phyloP scores from a whole-genome alignment of 1,284 basidiomycete species.

The Apiotrichum gracile region DNA sequence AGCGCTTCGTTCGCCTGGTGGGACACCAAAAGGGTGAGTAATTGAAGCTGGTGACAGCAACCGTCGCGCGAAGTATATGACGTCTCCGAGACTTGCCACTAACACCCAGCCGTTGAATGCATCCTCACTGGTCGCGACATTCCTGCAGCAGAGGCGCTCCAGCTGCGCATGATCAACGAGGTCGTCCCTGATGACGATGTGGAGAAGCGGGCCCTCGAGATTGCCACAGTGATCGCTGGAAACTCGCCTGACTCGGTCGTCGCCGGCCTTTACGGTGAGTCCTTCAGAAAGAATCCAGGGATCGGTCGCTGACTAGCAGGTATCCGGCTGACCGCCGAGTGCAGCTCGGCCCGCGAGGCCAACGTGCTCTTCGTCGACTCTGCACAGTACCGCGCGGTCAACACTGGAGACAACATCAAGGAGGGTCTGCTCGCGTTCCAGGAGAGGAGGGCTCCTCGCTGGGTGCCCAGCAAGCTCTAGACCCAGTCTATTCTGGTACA shows the following conservation, averaged over 20 bases:
- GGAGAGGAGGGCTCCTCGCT: conserved; percentile 11
- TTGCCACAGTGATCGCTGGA: conserved; percentile 7
- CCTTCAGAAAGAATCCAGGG: neutral
- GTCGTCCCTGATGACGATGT: conserved; percentile 16
- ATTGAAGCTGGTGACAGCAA: no score
- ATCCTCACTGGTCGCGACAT: conserved; percentile 15
- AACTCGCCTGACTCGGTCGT: conserved; percentile 17
- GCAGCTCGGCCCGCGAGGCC: conserved; percentile 1
- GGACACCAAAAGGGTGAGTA: conserved; percentile 13
- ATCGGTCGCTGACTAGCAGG: neutral
- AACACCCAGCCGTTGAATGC: conserved; percentile 7
- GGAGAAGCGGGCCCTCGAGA: conserved; percentile 9
- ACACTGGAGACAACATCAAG: conserved; percentile 14
- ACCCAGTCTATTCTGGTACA: neutral
- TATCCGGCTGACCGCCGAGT: conserved; percentile 13
- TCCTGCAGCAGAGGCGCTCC: conserved; percentile 8
- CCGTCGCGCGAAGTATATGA: no score
- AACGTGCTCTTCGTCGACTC: conserved; percentile 9
- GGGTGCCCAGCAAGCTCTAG: conserved; percentile 13
- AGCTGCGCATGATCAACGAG: conserved; percentile 14
- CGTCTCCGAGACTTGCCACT: neutral
- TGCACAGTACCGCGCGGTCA: conserved; percentile 4
- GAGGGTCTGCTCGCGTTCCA: conserved; percentile 14
- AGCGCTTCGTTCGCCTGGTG: conserved; percentile 11
- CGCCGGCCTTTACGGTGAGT: conserved; percentile 11